Base-by-base conservation (phyloP, 1,284 basidiomycete genomes). In the Laetiporus sulphureus region DNA sequence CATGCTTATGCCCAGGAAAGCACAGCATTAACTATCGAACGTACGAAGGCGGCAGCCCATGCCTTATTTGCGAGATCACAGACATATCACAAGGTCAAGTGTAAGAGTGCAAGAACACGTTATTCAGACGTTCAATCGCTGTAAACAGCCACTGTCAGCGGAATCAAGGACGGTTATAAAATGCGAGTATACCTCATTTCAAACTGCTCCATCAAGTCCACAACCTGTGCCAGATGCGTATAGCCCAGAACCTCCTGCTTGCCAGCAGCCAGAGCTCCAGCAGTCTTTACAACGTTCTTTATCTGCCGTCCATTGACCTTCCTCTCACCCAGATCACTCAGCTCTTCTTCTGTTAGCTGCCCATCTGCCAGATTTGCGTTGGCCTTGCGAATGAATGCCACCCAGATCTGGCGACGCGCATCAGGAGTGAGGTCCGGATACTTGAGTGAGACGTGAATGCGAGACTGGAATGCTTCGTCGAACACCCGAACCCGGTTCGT, bases 381-480 rank as follows among this genome's bases (percentile, higher is more conserved):
- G 35, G 72, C 66, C 49, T 74, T 74, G 32, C 51, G 52, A 44
- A 81, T 65, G 62, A 80, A 80, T 1, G 75, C 77, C 10, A 64
- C 57, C 77, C 77, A 80, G 33, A 81, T 73, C 57, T 75, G 68
- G n/a, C 65, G 62, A 46, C 72, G 69, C 7, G 76, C 77, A 24
- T 67, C 62, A 18, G 68, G 57, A 29, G 67, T 62, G 27, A 82
- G 71, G 44, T 78, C 70, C 35, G 64, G 63, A 65, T 78, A 80
- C 55, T 77, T 75, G 1, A 81, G 64, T 2, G 78, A 77, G 44
- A 82, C 72, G 55, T 80, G 77, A 47, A 79, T 79, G 36, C 78
- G 75, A 12, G 77, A 79, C 44, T 78, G 69, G 69, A 82, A 82
- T 3, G 79, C 80, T 51, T 78, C 75, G 55, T 82, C 79, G 55